A percentile compares a stretch with the other conserved stretches of the same genome.
These are phyloP conservation scores for Pseudonitzschia multiseries DNA, from an alignment of 108 stramenopile species.

Conservation along the genomic window DNA sequence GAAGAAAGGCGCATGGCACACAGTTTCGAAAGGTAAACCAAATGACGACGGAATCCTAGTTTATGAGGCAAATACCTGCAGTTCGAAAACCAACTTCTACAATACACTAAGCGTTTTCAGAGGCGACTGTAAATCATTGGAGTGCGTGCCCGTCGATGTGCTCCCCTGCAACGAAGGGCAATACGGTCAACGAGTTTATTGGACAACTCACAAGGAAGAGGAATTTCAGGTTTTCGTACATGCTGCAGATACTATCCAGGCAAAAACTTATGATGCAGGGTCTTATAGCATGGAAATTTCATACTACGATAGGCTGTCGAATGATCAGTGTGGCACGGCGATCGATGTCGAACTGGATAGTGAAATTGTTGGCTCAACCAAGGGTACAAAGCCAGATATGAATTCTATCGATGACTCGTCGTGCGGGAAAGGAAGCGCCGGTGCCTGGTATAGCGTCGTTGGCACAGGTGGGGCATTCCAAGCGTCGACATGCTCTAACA, in stretches of 20 bases:
- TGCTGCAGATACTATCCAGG: conserved; percentile 2
- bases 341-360: not conserved
- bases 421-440: not conserved
- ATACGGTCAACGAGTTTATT: not conserved
- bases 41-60: not conserved
- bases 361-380: not conserved
- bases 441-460: conserved; percentile 6
- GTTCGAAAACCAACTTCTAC: conserved; percentile 5
- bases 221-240: conserved; percentile 3
- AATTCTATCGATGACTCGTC: not conserved
- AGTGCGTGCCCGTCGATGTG: not conserved
- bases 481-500: conserved; percentile 2
- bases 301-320: not conserved
- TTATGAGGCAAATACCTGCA: conserved; percentile 14
- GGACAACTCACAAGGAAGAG: conserved; percentile 6
- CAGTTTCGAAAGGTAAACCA: not conserved
- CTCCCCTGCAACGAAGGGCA: not conserved
- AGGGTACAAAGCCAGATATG: conserved; percentile 10
- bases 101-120: not conserved
- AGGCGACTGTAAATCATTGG: not conserved
- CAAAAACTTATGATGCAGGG: not conserved
- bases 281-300: conserved; percentile 3
- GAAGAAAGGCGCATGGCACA: conserved; percentile 5
- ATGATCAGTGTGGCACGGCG: conserved; percentile 10
- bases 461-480: not conserved